Evolutionary conservation across 2,329 filamentous ascomycete species (phyloP).

Genomic region (Colletotrichum gigasporum): DNA sequence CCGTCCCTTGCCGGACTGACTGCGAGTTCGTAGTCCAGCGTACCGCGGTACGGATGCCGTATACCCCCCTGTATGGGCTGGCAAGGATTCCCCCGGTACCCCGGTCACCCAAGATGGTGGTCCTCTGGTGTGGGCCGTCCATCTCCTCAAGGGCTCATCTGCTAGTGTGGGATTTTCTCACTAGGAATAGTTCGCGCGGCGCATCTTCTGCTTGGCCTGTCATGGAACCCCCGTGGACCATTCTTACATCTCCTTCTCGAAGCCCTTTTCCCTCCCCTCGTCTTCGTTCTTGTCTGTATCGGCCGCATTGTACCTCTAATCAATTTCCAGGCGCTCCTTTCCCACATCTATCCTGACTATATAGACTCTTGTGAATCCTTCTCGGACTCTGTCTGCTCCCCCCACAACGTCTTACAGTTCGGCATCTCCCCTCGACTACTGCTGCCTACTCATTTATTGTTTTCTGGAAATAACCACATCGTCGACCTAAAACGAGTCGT

Average conservation of each 20-base stretch:
- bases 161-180: slow-evolving; percentile 25
- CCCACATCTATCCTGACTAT: background rate
- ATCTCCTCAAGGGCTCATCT: slow-evolving; percentile 11
- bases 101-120: slow-evolving; percentile 20
- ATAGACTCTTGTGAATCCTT: slow-evolving; percentile 12
- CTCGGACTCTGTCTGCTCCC: background rate
- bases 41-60: slow-evolving; percentile 6
- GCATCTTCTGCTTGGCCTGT: slow-evolving; percentile 17
- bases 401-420: background rate
- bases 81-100: slow-evolving; percentile 27
- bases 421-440: background rate
- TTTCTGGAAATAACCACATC: background rate
- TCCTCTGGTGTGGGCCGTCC: slow-evolving; percentile 5
- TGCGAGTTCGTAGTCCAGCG: slow-evolving; percentile 6
- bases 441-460: background rate
- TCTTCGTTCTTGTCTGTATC: background rate
- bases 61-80: slow-evolving; percentile 9
- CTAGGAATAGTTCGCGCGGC: slow-evolving; percentile 28
- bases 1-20: background rate
- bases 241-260: background rate
- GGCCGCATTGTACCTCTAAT: slow-evolving; percentile 7
- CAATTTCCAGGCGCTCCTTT: background rate
- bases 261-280: background rate
- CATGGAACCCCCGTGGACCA: slow-evolving; percentile 10
- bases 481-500: background rate